These are phyloP conservation scores for Phytophthora pistaciae DNA, from an alignment of 352 stramenopile species.

Conservation along the genomic window DNA sequence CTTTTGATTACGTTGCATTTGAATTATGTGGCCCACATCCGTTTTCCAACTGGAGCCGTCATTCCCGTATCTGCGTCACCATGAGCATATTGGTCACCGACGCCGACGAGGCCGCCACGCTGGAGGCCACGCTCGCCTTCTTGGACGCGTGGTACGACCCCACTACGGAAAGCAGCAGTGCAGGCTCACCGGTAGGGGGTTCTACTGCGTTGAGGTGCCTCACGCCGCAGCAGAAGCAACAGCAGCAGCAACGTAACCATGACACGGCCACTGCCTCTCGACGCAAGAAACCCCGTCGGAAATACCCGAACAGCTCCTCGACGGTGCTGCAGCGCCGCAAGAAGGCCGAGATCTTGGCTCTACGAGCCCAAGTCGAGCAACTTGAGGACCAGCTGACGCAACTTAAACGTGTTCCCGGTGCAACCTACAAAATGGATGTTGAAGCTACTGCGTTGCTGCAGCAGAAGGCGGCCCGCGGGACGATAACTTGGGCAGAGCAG, in stretches of 20 bases:
- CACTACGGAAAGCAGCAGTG: neutral
- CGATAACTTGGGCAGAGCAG: constrained; percentile 13
- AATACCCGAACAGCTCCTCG: constrained; percentile 32
- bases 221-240: constrained; percentile 26
- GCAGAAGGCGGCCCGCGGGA: neutral
- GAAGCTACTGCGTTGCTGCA: neutral
- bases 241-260: constrained; percentile 7
- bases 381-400: constrained; percentile 27
- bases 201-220: neutral
- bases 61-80: neutral
- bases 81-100: constrained; percentile 21
- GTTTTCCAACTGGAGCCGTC: neutral
- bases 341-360: constrained; percentile 36
- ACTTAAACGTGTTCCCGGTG: constrained; percentile 12
- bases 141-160: constrained; percentile 16
- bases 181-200: neutral
- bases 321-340: constrained; percentile 34
- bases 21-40: too few species aligned
- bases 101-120: constrained; percentile 23
- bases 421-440: neutral
- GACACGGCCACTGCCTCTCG: neutral
- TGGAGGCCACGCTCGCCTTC: constrained; percentile 32
- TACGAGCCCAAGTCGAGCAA: constrained; percentile 26
- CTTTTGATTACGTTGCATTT: neutral
- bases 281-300: constrained; percentile 18